Evolutionary conservation across 2,329 filamentous ascomycete genomes (phyloP), one percentile per base, ranked within the genome.

Genomic region (Paramyrothecium sp.): DNA sequence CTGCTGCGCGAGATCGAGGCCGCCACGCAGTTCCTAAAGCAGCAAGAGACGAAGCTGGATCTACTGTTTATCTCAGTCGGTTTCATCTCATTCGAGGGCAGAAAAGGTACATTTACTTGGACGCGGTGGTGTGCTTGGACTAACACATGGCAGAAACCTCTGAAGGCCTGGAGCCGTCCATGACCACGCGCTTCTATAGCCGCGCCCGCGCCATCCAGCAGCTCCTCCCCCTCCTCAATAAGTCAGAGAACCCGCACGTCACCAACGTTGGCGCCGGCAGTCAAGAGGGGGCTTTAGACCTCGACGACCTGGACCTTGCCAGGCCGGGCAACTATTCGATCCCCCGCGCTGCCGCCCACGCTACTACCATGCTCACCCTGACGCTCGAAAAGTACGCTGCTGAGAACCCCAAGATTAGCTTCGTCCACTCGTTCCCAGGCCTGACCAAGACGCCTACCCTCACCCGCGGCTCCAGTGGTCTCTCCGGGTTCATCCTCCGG

Each of bases 121-220:
- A n/a, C n/a, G n/a, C n/a, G n/a, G n/a, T n/a, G n/a, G n/a, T n/a
- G n/a, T n/a, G n/a, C n/a, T n/a, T n/a, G n/a, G n/a, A n/a, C 51
- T 38, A 53, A 41, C 30, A 41, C 30, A 10, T 33, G n/a, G n/a
- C 49, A 81, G 84, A 86, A 56, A 86, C 83, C 0, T 54, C 69
- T 1, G 86, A 89, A 68, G 83, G 80, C 5, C 72, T 89, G 0
- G 78, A 84, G 49, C 75, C 77, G 13, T 75, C 79, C 21, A 73
- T 80, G 55, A 74, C 80, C 3, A 76, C 87, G 10, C 76, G 76
- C 47, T 86, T 81, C 69, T 87, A 88, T 70, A 75, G 80, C 8
- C 84, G 85, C 23, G 76, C 81, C 57, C 81, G 82, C 48, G 83
- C 86, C 63, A 76, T 82, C 16, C 60, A 78, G 48, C 82, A 84